phyloP scores from a whole-genome alignment of 1,284 basidiomycete genomes.

The Naganishia sp. region DNA sequence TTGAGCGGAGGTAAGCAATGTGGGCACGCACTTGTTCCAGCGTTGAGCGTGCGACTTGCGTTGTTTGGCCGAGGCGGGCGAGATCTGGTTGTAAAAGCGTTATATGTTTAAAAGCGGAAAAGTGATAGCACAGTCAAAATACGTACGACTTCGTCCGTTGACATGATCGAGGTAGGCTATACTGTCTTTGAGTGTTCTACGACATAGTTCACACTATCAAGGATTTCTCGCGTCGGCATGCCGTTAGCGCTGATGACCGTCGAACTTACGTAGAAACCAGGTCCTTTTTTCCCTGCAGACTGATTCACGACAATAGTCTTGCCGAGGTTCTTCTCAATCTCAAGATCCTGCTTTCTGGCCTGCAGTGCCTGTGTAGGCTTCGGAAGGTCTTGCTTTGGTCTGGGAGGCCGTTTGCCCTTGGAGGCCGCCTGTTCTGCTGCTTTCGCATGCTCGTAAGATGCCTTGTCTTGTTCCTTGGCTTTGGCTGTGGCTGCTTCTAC shows the following conservation, averaged over 20 bases:
- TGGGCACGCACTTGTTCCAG: constrained; percentile 86
- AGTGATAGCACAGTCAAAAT: background rate
- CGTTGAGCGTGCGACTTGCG: constrained; percentile 84
- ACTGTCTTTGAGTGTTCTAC: constrained; percentile 89
- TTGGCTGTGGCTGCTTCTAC: constrained; percentile 52
- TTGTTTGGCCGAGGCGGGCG: constrained; percentile 82
- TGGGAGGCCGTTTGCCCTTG: constrained; percentile 77
- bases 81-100: constrained; percentile 64
- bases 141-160: constrained; percentile 87
- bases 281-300: constrained; percentile 66
- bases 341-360: constrained; percentile 73
- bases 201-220: constrained; percentile 74
- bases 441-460: constrained; percentile 47
- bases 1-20: constrained; percentile 83
- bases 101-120: background rate
- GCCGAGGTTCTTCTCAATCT: constrained; percentile 84
- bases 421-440: constrained; percentile 52
- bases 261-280: constrained; percentile 70
- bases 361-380: constrained; percentile 89
- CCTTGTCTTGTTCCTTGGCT: constrained; percentile 52
- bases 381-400: constrained; percentile 58
- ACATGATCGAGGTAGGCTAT: constrained; percentile 93
- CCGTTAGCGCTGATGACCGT: too few relatives aligned
- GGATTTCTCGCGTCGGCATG: constrained; percentile 47
- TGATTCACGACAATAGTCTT: constrained; percentile 91